Evolutionary conservation across 106 monocot species (phyloP), one percentile per base, ranked within the genome.

Genomic region (Ottelia alismoides): DNA sequence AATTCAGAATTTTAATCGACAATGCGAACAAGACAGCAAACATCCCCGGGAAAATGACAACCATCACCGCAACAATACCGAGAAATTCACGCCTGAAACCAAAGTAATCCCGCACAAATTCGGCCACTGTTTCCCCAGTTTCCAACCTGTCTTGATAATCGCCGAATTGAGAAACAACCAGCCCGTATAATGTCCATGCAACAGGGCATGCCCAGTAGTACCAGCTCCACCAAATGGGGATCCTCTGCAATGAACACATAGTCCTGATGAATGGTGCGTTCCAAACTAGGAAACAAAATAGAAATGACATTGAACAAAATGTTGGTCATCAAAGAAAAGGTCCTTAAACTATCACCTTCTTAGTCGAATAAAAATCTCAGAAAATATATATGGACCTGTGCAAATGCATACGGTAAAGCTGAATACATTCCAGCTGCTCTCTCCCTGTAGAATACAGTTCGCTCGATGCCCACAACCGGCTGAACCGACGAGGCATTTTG

Each of bases 201-300:
- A 75, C 69, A 17, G 75, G 75, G 22, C 46, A 64, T 28, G 45
- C 45, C 69, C 75, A 69, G 50, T 46, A 69, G 19, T 57, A 68
- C 75, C 75, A 69, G 10, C 31, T 63, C 75, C 75, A 75, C 75
- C 75, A 69, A 1, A 28, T 27, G 20, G 75, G 75, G 7, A 64
- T 35, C 55, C 30, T 75, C 75, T 69, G 69, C 28, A 58, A 43
- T 1, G 1, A 31, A 31, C 25, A 53, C n/a, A 11, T 17, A 25
- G 22, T 7, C 12, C 54, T 66, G 31, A 66, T 56, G 0, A 49
- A 28, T 17, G 22, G 67, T 20, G 66, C 28, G 25, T 56, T 49
- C 22, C 47, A 16, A 25, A 56, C 66, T 56, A 3, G 66, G 4
- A 23, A 66, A 66, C 12, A 65, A 45, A 22, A 56, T 65, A 54